phyloP scores from a whole-genome alignment of 148 eudicot genomes.

The Chenopodium berlandieri region DNA sequence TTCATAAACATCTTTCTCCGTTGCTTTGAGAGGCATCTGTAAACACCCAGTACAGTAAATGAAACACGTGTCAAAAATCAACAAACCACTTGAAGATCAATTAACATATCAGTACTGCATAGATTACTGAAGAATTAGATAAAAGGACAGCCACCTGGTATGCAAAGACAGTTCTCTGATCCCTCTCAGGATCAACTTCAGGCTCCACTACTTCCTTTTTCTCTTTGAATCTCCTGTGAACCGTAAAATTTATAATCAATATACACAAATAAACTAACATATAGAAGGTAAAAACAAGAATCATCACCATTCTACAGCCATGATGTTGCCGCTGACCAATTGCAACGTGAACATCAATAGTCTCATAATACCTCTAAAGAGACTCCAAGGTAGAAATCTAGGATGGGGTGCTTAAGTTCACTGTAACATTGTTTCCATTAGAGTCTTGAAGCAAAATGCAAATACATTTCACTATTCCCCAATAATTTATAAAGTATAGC shows the following conservation, averaged over 20 bases:
- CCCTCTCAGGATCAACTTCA: slow-evolving; percentile 99
- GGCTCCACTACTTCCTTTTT: slow-evolving; percentile 85
- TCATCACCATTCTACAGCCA: background rate
- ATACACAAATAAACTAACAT: background rate
- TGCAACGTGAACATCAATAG: background rate
- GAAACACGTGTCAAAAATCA: slow-evolving; percentile 4
- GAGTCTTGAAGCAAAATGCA: background rate
- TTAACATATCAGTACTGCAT: background rate
- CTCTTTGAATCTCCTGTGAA: slow-evolving; percentile 79
- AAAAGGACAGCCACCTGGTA: slow-evolving; percentile 61
- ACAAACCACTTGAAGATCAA: background rate
- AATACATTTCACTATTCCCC: background rate
- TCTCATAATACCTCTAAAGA: background rate
- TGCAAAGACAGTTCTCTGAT: slow-evolving; percentile 97
- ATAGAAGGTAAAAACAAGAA: background rate
- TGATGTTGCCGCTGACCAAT: background rate
- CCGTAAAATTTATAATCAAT: slow-evolving; percentile 18
- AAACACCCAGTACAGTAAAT: slow-evolving; percentile 16
- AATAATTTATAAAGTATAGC: background rate
- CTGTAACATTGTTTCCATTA: background rate
- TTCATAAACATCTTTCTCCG: slow-evolving; percentile 86
- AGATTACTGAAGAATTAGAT: background rate
- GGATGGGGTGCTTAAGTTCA: background rate
- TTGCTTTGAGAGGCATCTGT: slow-evolving; percentile 95
- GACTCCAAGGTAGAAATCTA: background rate